A percentile compares a stretch with the other conserved stretches of the same genome.
These are phyloP conservation scores for Eucalyptus pumila DNA, from an alignment of 345 rosid genomes.

Conservation along the genomic window DNA sequence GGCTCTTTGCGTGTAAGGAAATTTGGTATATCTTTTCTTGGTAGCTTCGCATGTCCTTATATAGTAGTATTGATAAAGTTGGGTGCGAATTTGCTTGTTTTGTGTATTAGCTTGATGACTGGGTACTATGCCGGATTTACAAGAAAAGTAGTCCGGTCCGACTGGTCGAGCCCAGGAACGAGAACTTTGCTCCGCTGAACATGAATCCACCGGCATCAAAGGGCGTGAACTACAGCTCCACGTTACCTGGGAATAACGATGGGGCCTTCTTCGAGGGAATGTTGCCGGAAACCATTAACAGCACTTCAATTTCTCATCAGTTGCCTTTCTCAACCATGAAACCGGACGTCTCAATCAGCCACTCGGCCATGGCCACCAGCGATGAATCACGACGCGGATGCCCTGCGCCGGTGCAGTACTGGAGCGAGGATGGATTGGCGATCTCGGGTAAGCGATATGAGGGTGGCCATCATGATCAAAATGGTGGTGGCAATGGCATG, in stretches of 20 bases:
- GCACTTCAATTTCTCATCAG: not conserved
- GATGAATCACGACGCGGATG: not conserved
- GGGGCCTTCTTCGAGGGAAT: not conserved
- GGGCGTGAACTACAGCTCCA: not conserved
- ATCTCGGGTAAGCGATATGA: not conserved
- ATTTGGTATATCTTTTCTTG: not conserved
- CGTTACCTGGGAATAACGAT: not conserved
- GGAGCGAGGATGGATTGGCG: not conserved
- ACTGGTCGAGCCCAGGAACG: not conserved
- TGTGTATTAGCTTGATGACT: constrained; percentile 31
- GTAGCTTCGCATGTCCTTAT: not conserved
- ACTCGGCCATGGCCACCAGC: not conserved
- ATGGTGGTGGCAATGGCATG: not conserved
- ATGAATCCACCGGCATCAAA: not conserved
- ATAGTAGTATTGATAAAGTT: not conserved
- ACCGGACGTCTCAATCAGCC: not conserved
- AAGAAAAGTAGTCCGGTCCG: constrained; percentile 16
- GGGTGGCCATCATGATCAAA: not conserved
- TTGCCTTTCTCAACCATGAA: not conserved
- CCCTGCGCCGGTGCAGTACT: not conserved
- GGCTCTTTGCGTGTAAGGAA: constrained; percentile 25
- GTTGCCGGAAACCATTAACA: not conserved
- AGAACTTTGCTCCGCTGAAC: not conserved
- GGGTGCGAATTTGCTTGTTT: not conserved
- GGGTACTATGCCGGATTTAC: constrained; percentile 50